Base-by-base conservation (phyloP, 139 green algal species). In the Microglena sp. region DNA sequence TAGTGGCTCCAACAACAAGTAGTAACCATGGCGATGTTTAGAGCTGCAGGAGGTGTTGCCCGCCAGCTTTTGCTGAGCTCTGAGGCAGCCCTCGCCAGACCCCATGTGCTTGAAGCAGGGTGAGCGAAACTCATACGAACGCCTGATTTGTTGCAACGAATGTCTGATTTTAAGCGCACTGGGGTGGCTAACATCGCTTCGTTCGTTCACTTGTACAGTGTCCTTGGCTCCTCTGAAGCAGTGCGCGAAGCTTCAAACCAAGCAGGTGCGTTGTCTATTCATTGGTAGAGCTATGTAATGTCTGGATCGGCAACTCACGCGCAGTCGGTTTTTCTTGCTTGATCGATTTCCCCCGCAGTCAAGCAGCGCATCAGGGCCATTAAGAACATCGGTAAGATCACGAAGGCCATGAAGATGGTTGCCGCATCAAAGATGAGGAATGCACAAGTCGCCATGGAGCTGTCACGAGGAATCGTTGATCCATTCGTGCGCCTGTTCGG, bases 321-420 rank as follows among this genome's bases (percentile, higher is more conserved):
- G n/a, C n/a, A n/a, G n/a, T n/a, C n/a, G n/a, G n/a, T n/a, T 28
- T 62, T 11, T 45, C 18, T 2, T 55, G 34, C 63, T 50, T 8
- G 7, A 35, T 62, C 22, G 5, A n/a, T 31, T 2, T 30, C 26
- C 3, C 50, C 22, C 22, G 45, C 87, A 93, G 94, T 99, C 29
- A 94, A 96, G 77, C 84, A 91, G 78, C 82, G 92, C 21, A 99
- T 99, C 86, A 85, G 89, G 61, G 95, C 90, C 15, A 95, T 99
- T 45, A 86, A 84, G 63, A 98, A 96, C 80, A 99, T 98, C 32
- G 81, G 92, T 62, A 99, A 99, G 77, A 99, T 99, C 80, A 99
- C 94, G 5, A 94, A 91, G 68, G 94, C 94, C 70, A 99, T 99
- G 94, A 99, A 99, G 87, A 97, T 99, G 90, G 94, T 99, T 73